Conservation (phyloP, 1,284 basidiomycete genomes). For the Ganoderma multipileum region DNA sequence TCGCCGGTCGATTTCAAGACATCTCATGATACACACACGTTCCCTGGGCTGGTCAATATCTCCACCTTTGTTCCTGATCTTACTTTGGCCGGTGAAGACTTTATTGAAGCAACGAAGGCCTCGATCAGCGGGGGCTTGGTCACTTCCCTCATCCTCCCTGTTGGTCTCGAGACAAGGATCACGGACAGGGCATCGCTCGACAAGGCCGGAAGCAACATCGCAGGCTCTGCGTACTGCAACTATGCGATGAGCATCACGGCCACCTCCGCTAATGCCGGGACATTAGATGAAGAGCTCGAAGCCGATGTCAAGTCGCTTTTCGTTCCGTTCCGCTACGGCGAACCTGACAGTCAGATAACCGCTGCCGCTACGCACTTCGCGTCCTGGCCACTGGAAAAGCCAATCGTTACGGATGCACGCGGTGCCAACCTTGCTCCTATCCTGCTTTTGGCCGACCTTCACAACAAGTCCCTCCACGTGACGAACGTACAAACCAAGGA, state of each 20-base stretch:
- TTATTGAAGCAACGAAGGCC: slow-evolving; percentile 77
- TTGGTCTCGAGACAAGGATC: slow-evolving; percentile 68
- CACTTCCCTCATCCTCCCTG: slow-evolving; percentile 79
- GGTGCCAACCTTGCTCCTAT: slow-evolving; percentile 94
- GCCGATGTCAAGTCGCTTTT: slow-evolving; percentile 86
- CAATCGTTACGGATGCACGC: slow-evolving; percentile 93
- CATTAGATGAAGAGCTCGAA: slow-evolving; percentile 77
- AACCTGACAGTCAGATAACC: slow-evolving; percentile 57
- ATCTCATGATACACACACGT: slow-evolving; percentile 88
- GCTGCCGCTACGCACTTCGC: slow-evolving; percentile 88
- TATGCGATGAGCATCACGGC: slow-evolving; percentile 86
- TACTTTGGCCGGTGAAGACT: slow-evolving; percentile 67
- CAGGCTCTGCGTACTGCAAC: slow-evolving; percentile 80
- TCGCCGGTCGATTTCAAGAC: slow-evolving; percentile 95
- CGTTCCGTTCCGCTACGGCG: slow-evolving; percentile 77
- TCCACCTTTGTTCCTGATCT: slow-evolving; percentile 88
- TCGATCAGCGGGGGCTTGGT: slow-evolving; percentile 91
- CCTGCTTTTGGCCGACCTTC: slow-evolving; percentile 90
- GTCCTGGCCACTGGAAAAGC: slow-evolving; percentile 91
- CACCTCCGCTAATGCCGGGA: slow-evolving; percentile 69
- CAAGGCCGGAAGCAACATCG: slow-evolving; percentile 68
- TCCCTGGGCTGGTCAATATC: slow-evolving; percentile 94
- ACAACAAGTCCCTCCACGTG: slow-evolving; percentile 91
- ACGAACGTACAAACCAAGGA: slow-evolving; percentile 92
- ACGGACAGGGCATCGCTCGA: slow-evolving; percentile 76